Percentiles rank a stretch among this genome's conserved stretches.
Evolutionary conservation across 352 stramenopile genomes (phyloP).

Genomic region (Phytophthora chlamydospora): DNA sequence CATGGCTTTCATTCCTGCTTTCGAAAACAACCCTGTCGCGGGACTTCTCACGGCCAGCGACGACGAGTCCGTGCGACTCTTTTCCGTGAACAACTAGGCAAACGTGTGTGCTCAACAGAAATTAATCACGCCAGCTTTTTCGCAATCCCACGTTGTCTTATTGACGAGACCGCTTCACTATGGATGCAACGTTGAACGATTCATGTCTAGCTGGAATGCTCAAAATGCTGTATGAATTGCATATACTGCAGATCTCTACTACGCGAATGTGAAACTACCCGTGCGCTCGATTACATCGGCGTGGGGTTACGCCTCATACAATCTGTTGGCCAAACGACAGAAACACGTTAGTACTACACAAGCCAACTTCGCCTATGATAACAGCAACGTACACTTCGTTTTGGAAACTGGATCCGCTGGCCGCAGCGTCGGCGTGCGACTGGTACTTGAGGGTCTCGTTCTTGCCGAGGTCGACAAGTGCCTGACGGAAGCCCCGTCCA

Average conservation of each 20-base stretch:
- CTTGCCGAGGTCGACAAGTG: constrained; percentile 85
- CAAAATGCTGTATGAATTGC: constrained; percentile 45
- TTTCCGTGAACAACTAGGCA: constrained; percentile 59
- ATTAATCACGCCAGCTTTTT: constrained; percentile 12
- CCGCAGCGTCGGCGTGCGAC: constrained; percentile 85
- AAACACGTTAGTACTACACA: constrained; percentile 11
- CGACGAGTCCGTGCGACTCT: constrained; percentile 84
- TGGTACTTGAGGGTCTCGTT: constrained; percentile 91
- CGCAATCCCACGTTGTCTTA: constrained; percentile 4
- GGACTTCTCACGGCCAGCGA: constrained; percentile 83
- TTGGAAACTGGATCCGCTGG: constrained; percentile 90
- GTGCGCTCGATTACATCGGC: constrained; percentile 66
- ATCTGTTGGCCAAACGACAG: constrained; percentile 45
- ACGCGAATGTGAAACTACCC: constrained; percentile 52
- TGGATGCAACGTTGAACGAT: background rate
- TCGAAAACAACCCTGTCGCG: constrained; percentile 44
- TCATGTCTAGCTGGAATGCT: constrained; percentile 14
- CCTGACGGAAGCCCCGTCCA: constrained; percentile 79
- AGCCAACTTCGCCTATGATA: background rate
- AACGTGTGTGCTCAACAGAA: constrained; percentile 2
- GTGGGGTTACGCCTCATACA: constrained; percentile 84
- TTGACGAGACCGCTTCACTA: constrained; percentile 1
- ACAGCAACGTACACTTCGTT: constrained; percentile 87
- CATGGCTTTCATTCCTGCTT: constrained; percentile 75
- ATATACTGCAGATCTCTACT: constrained; percentile 48